Evolutionary conservation across 192 early-diverging fungal species (phyloP).

Genomic region (Funneliformis mosseae): DNA sequence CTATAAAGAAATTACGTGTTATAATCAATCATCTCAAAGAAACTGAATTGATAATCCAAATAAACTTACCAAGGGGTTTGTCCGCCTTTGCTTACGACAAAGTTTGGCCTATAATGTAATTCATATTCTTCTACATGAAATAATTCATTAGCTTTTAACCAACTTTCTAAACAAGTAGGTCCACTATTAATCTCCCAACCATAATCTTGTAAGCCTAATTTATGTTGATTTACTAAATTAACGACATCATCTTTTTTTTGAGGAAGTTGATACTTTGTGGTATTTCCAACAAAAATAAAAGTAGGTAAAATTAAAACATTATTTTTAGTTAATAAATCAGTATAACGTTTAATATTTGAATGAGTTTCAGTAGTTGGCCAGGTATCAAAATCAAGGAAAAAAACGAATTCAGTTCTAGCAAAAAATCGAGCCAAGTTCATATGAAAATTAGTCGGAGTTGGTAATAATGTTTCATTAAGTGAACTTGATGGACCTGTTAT

Average conservation of each 20-base stretch:
- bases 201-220: conserved; percentile 42
- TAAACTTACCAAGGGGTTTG: conserved; percentile 44
- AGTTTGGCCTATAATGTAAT: conserved; percentile 59
- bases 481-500: conserved; percentile 38
- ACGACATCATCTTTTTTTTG: background rate
- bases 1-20: conserved; percentile 30
- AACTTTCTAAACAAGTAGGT: conserved; percentile 50
- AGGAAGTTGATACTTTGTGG: background rate
- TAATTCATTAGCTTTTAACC: conserved; percentile 43
- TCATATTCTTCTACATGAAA: conserved; percentile 58
- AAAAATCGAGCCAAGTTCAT: conserved; percentile 57
- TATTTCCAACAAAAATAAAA: conserved; percentile 43
- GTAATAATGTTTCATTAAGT: conserved; percentile 27
- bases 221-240: background rate
- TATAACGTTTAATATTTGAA: conserved; percentile 37
- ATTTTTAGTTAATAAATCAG: conserved; percentile 31
- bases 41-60: background rate
- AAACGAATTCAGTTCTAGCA: conserved; percentile 52
- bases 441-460: conserved; percentile 50
- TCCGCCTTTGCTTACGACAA: conserved; percentile 50
- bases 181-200: conserved; percentile 57
- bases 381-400: conserved; percentile 46
- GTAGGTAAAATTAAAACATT: conserved; percentile 57
- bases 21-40: background rate
- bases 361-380: conserved; percentile 43